Percentiles rank a stretch among this genome's conserved stretches.
Conservation (phyloP, 2,329 filamentous ascomycete species). For the Tetracladium maxilliforme region DNA sequence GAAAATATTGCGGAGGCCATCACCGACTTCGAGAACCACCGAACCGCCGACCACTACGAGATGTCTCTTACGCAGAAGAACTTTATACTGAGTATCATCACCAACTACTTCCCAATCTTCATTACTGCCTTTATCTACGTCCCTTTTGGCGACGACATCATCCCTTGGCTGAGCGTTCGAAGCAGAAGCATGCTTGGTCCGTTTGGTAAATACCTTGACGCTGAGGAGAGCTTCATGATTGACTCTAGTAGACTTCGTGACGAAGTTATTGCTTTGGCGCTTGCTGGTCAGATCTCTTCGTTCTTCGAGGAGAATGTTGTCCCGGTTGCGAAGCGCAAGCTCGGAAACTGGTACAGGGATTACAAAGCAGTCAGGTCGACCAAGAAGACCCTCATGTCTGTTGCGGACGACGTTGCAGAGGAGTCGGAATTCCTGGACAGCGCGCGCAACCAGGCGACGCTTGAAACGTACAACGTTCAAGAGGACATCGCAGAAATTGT, state of each 20-base stretch:
- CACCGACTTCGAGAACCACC: conserved; percentile 62
- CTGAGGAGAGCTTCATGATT: no score
- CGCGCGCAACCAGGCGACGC: conserved; percentile 51
- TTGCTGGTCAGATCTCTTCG: conserved; percentile 57
- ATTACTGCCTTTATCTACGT: conserved; percentile 71
- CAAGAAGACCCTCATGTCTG: conserved; percentile 28
- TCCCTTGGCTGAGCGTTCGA: conserved; percentile 51
- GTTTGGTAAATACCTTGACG: conserved; percentile 31
- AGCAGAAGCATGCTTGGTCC: conserved; percentile 38
- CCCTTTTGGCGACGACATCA: conserved; percentile 52
- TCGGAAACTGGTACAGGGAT: conserved; percentile 27
- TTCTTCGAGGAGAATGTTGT: conserved; percentile 60
- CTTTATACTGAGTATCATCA: conserved; percentile 68
- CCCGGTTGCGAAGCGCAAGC: conserved; percentile 50
- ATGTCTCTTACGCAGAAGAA: conserved; percentile 59
- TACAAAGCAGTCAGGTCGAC: conserved; percentile 17
- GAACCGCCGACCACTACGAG: conserved; percentile 54
- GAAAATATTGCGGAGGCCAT: conserved; percentile 47
- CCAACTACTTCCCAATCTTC: conserved; percentile 62
- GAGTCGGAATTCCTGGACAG: conserved; percentile 49
- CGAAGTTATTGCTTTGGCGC: conserved; percentile 62
- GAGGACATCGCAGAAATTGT: conserved; percentile 61
- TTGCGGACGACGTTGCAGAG: conserved; percentile 36
- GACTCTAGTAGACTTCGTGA: conserved; percentile 52
- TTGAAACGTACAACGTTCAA: conserved; percentile 58